phyloP scores from a whole-genome alignment of 805 yeast genomes.

The Kodamaea restingae region DNA sequence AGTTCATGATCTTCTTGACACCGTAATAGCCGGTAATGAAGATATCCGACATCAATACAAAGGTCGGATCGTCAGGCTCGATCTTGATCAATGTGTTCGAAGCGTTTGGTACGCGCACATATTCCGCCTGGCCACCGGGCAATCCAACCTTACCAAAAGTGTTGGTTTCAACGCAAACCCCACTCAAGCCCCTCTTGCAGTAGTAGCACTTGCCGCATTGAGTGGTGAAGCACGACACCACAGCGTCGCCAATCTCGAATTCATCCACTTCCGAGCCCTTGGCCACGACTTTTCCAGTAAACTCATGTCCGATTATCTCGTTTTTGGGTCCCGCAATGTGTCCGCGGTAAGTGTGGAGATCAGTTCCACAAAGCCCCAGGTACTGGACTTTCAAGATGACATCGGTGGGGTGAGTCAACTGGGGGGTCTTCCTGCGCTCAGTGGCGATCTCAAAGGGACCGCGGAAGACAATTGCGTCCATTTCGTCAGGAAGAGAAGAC shows the following conservation, averaged over 20 bases:
- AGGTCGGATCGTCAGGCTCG: slow-evolving; percentile 40
- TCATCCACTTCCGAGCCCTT: slow-evolving; percentile 29
- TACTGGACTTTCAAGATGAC: slow-evolving; percentile 45
- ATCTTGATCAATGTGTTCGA: slow-evolving; percentile 45
- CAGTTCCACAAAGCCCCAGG: slow-evolving; percentile 54
- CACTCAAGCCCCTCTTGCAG: slow-evolving; percentile 51
- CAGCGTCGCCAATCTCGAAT: slow-evolving; percentile 44
- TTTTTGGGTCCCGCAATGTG: slow-evolving; percentile 38
- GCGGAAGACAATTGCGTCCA: slow-evolving; percentile 50
- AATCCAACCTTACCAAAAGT: slow-evolving; percentile 57
- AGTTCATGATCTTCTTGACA: slow-evolving; percentile 46
- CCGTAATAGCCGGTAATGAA: slow-evolving; percentile 63
- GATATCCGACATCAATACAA: slow-evolving; percentile 59
- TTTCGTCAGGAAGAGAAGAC: slow-evolving; percentile 13
- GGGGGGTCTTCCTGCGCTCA: slow-evolving; percentile 38
- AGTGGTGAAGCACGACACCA: slow-evolving; percentile 46
- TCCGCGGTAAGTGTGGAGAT: slow-evolving; percentile 54
- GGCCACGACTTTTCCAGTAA: slow-evolving; percentile 40
- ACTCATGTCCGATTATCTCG: slow-evolving; percentile 51
- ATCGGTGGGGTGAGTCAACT: slow-evolving; percentile 33
- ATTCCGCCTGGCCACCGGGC: slow-evolving; percentile 64
- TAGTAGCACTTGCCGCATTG: slow-evolving; percentile 62
- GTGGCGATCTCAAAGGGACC: slow-evolving; percentile 42
- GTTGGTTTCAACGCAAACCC: slow-evolving; percentile 50
- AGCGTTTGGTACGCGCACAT: slow-evolving; percentile 56